Evolutionary conservation across 306 rosid species (phyloP).

Genomic region (Cyclanthera cordifolia): DNA sequence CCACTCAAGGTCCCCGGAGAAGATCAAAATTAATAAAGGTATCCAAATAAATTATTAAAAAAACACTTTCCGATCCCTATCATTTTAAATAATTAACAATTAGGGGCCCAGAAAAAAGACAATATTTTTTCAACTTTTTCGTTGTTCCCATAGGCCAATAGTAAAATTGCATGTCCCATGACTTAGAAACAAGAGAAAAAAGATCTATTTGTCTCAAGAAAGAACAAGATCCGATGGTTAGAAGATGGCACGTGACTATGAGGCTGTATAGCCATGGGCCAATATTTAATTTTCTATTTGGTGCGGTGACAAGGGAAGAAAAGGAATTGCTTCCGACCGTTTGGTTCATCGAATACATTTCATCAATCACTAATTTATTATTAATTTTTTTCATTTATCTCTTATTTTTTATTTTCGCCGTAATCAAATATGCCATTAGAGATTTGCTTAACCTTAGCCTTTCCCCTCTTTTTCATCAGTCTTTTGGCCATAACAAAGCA

Average conservation of each 20-base stretch:
- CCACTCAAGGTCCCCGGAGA: neutral
- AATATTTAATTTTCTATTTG: neutral
- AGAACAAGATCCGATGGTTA: conserved; percentile 1
- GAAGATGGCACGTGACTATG: conserved; percentile 7
- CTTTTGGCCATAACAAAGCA: neutral
- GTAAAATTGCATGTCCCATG: conserved; percentile 4
- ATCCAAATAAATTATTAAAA: conserved; percentile 7
- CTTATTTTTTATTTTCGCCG: too few relatives aligned
- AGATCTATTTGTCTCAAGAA: neutral
- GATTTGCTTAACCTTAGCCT: neutral
- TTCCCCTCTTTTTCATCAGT: neutral
- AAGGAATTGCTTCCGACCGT: too few relatives aligned
- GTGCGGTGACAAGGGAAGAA: too few relatives aligned
- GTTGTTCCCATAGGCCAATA: neutral
- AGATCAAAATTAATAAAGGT: neutral
- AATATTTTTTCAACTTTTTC: neutral
- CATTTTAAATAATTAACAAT: neutral
- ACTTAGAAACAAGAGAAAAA: neutral
- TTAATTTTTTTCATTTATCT: too few relatives aligned
- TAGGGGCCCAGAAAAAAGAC: neutral
- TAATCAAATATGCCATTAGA: too few relatives aligned
- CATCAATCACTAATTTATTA: too few relatives aligned
- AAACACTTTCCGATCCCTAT: conserved; percentile 1
- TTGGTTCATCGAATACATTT: too few relatives aligned
- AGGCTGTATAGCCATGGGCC: neutral